These are phyloP conservation scores for Hyphopichia wangnamkhiaoensis DNA, from an alignment of 1,139 yeast species.

Conservation along the genomic window DNA sequence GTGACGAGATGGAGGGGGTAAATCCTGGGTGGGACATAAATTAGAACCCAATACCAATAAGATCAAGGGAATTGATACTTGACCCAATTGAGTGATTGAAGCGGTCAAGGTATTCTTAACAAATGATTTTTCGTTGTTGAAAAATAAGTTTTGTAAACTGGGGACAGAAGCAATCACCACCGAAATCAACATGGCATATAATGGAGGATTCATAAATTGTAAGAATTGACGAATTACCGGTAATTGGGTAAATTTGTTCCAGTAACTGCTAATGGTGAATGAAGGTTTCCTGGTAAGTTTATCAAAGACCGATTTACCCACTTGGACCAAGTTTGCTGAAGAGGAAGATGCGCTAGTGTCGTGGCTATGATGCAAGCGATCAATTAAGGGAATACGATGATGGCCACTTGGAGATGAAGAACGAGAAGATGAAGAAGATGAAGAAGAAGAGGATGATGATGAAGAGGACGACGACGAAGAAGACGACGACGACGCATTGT, in stretches of 20 bases:
- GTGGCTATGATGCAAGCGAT: neutral
- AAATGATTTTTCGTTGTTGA: conserved; percentile 51
- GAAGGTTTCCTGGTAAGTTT: neutral
- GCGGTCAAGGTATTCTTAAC: conserved; percentile 74
- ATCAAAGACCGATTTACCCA: neutral
- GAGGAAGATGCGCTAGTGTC: too few species aligned
- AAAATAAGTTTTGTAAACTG: conserved; percentile 63
- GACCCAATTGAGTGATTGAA: conserved; percentile 77
- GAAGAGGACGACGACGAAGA: neutral
- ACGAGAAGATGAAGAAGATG: neutral
- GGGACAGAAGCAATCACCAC: conserved; percentile 84
- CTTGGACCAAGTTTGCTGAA: neutral
- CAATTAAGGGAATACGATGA: neutral
- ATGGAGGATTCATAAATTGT: conserved; percentile 86
- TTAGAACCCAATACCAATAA: conserved; percentile 77
- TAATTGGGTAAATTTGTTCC: conserved; percentile 8
- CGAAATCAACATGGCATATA: conserved; percentile 87
- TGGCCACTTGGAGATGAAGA: neutral
- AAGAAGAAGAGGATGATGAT: neutral
- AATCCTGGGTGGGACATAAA: conserved; percentile 63
- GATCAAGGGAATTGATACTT: conserved; percentile 85
- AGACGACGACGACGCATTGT: neutral
- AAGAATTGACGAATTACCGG: conserved; percentile 26
- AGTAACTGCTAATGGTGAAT: neutral
- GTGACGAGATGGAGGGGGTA: conserved; percentile 63